A percentile compares a stretch with the other conserved stretches of the same genome.
These are phyloP conservation scores for Eimeria maxima DNA, from an alignment of 169 alveolate species.

Conservation along the genomic window DNA sequence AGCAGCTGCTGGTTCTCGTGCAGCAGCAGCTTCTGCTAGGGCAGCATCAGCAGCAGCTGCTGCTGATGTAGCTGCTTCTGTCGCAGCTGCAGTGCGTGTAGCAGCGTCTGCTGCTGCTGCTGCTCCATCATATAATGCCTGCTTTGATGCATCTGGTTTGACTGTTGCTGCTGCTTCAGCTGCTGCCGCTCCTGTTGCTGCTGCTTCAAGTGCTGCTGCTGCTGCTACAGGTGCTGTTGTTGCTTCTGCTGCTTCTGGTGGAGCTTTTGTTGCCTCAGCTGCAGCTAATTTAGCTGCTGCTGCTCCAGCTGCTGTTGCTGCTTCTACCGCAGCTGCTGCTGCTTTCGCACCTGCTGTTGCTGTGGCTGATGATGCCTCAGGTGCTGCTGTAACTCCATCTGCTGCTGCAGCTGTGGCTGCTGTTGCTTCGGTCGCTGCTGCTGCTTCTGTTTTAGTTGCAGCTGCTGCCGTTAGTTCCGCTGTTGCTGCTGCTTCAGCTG, in stretches of 20 bases:
- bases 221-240: no score
- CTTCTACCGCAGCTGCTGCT: neutral
- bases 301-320: neutral
- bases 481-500: no score
- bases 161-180: neutral
- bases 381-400: neutral
- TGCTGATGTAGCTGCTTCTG: neutral
- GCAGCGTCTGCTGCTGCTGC: neutral
- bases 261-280: no score
- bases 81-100: neutral
- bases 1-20: no score
- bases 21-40: neutral
- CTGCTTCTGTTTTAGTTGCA: no score
- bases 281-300: no score
- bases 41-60: neutral
- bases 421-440: no score
- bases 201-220: neutral
- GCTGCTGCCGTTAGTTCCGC: no score
- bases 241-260: no score
- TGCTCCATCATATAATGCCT: neutral
- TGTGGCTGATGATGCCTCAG: neutral
- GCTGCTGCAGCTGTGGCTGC: no score
- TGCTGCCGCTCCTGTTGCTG: neutral
- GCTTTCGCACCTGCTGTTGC: neutral
- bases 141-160: neutral